Percentiles rank a stretch among this genome's conserved stretches.
phyloP scores from a whole-genome alignment of 805 yeast species.

The Kodamaea kakaduensis region DNA sequence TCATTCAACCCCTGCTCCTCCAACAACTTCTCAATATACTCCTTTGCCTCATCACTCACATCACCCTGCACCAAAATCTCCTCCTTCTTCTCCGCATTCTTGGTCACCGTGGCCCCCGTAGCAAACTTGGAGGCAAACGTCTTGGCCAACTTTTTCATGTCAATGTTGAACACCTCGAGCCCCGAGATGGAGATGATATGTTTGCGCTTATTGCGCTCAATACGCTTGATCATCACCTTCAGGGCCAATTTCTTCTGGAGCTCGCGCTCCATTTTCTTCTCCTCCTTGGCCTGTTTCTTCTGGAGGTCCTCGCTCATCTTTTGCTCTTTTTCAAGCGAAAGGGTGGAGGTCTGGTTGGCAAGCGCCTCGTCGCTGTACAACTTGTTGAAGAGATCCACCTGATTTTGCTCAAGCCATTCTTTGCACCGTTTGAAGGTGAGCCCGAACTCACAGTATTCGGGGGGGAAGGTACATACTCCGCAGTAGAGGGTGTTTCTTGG shows the following conservation, averaged over 20 bases:
- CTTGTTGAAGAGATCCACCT: slow-evolving; percentile 52
- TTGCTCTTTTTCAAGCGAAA: slow-evolving; percentile 74
- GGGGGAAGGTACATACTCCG: slow-evolving; percentile 79
- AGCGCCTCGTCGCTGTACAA: slow-evolving; percentile 60
- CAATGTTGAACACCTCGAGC: slow-evolving; percentile 82
- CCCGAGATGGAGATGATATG: slow-evolving; percentile 84
- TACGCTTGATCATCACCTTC: slow-evolving; percentile 77
- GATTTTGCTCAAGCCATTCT: slow-evolving; percentile 65
- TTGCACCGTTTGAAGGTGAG: slow-evolving; percentile 77
- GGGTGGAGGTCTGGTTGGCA: slow-evolving; percentile 54
- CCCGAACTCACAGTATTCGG: slow-evolving; percentile 91
- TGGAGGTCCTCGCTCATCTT: slow-evolving; percentile 77
- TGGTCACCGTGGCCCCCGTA: slow-evolving; percentile 90
- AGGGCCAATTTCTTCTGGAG: slow-evolving; percentile 72
- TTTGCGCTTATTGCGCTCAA: slow-evolving; percentile 86
- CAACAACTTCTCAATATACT: slow-evolving; percentile 61
- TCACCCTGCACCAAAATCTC: slow-evolving; percentile 94
- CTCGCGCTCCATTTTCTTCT: slow-evolving; percentile 80
- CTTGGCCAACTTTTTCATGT: slow-evolving; percentile 86
- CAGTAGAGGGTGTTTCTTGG: slow-evolving; percentile 57
- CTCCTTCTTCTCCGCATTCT: slow-evolving; percentile 86
- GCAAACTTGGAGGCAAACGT: slow-evolving; percentile 92
- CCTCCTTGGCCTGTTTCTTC: slow-evolving; percentile 83
- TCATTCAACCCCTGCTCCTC: slow-evolving; percentile 79
- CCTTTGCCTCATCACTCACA: slow-evolving; percentile 87